phyloP scores from a whole-genome alignment of 2,329 filamentous ascomycete genomes.

The Colletotrichum nymphaeae region DNA sequence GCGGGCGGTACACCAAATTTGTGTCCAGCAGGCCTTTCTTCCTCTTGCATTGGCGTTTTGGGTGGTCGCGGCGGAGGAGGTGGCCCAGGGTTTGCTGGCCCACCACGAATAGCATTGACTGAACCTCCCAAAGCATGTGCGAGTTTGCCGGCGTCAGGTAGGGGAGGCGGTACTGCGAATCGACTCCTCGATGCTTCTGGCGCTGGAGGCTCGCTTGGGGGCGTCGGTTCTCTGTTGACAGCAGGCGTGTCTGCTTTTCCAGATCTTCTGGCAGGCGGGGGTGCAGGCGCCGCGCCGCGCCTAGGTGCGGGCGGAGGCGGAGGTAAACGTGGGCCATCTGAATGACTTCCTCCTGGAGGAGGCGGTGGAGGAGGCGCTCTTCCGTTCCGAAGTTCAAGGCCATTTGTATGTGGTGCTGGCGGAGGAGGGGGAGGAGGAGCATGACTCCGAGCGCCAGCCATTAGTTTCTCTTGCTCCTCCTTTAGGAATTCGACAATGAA shows the following conservation, averaged over 20 bases:
- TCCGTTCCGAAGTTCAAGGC: constrained; percentile 43
- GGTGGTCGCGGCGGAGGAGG: constrained; percentile 76
- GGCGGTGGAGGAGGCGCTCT: constrained; percentile 51
- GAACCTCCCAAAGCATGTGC: constrained; percentile 65
- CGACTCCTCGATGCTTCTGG: constrained; percentile 66
- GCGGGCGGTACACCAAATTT: constrained; percentile 84
- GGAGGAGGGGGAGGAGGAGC: constrained; percentile 42
- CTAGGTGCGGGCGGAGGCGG: constrained; percentile 44
- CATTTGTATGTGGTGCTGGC: constrained; percentile 44
- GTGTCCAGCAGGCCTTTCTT: constrained; percentile 60
- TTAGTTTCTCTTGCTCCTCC: constrained; percentile 62
- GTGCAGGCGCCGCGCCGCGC: constrained; percentile 62
- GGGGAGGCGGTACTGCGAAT: constrained; percentile 73
- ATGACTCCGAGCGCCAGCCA: constrained; percentile 37
- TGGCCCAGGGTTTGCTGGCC: constrained; percentile 60
- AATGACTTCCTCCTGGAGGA: constrained; percentile 39
- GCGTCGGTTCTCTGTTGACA: constrained; percentile 56
- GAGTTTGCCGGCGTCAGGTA: constrained; percentile 91
- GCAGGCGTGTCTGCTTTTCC: constrained; percentile 58
- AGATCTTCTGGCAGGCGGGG: constrained; percentile 70
- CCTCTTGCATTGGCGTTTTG: constrained; percentile 78
- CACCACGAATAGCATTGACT: constrained; percentile 44
- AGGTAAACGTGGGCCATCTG: constrained; percentile 54
- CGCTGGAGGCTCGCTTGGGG: constrained; percentile 79
- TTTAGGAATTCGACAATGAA: constrained; percentile 75